A percentile compares a stretch with the other conserved stretches of the same genome.
Evolutionary conservation across 306 rosid species (phyloP).

Genomic region (Pterocarpus santalinus): DNA sequence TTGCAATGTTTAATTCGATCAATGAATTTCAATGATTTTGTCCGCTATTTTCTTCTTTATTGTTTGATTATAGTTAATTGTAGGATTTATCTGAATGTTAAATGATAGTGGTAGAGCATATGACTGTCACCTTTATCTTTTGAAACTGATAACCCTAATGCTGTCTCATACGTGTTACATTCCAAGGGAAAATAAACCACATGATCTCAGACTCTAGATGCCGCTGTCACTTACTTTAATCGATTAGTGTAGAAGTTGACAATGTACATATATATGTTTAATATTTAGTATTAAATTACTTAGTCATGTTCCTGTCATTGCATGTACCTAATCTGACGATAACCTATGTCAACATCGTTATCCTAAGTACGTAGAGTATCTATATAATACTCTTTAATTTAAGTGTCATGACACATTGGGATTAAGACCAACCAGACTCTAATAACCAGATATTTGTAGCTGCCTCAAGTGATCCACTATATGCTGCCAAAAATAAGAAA

Average conservation of each 20-base stretch:
- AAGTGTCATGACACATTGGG: background rate
- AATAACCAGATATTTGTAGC: background rate
- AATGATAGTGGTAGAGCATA: background rate
- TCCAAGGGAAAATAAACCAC: background rate
- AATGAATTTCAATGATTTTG: background rate
- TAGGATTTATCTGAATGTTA: background rate
- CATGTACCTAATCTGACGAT: background rate
- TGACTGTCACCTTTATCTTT: background rate
- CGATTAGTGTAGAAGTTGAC: background rate
- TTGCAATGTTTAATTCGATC: background rate
- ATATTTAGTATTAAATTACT: background rate
- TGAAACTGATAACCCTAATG: background rate
- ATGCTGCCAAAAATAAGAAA: background rate
- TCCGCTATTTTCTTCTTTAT: background rate
- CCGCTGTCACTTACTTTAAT: constrained; percentile 13
- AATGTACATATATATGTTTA: background rate
- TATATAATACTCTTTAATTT: background rate
- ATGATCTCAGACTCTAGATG: background rate
- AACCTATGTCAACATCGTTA: constrained; percentile 6
- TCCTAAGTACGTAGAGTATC: background rate
- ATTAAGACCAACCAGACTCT: background rate
- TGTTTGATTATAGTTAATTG: background rate
- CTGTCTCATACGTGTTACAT: background rate
- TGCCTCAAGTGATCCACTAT: background rate
- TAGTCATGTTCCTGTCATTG: background rate